Evolutionary conservation across 176 grass and related monocot species (phyloP), one percentile per base, ranked within the genome.

Genomic region (Bromus sterilis): DNA sequence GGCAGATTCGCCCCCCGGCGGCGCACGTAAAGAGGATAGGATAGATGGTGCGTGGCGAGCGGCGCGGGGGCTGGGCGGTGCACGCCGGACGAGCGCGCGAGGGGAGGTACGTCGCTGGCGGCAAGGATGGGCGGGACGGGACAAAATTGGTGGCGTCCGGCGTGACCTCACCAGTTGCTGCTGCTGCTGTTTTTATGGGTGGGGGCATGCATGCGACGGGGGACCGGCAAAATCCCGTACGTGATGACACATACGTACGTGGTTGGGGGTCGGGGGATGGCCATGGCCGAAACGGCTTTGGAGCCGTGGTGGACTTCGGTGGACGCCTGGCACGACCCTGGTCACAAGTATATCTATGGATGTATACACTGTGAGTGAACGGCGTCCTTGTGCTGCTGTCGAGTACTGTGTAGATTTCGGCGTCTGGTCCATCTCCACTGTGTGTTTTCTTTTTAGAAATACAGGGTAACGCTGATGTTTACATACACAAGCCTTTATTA

Each of bases 61-160:
- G 46, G 48, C 44, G 28, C 5, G 2, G 26, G 46, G 23, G 1
- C 9, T 20, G 75, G 66, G 41, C 66, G 71, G 71, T 24, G 85
- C 85, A 77, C 62, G 78, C 71, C 10, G 18, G 6, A 21, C 24
- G 82, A 20, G 14, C 30, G 26, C 30, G 11, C 40, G 24, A 26
- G 20, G 43, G 55, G 0, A 65, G 74, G 74, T 87, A 65, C 80
- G 74, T 87, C 42, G 74, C 20, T 41, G 53, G 42, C 42, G 65
- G 7, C 6, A n/a, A n/a, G n/a, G n/a, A n/a, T 2, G 64, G 23
- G 56, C 4, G 4, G 46, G 28, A n/a, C 42, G 42, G 20, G 61
- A 87, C 78, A 49, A 78, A 64, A 43, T 5, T 65, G 64, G 65
- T 78, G 79, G 42, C 86, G 65, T 78, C 65, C 20, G 2, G 86